Evolutionary conservation across 345 rosid species (phyloP), one percentile per base, ranked within the genome.

Genomic region (Mangifera indica): DNA sequence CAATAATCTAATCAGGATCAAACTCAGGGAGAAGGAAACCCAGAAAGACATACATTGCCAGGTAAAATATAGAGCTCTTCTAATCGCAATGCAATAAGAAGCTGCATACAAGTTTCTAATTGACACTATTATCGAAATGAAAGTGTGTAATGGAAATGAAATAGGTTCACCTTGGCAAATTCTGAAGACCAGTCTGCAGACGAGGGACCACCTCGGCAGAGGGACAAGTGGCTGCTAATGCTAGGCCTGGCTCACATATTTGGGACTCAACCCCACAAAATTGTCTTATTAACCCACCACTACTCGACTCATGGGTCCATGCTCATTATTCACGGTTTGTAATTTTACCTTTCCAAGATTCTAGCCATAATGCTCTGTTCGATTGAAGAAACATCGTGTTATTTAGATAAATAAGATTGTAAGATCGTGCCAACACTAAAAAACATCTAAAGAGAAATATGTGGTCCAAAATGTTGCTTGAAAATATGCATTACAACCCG

Each of bases 201-300:
- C 40, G 44, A 63, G 72, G 75, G 53, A 53, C 74, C 73, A 45
- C 45, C 48, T 63, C 26, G 25, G 74, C 44, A 75, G 58, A 60
- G 24, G n/a, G 12, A 12, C 34, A 12, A 13, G 44, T 37, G 66
- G 74, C 71, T 49, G 55, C 59, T 63, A 69, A 6, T 42, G 60
- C 32, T 22, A 6, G 29, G 49, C 26, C 44, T 32, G 11, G 29
- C 26, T 51, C 72, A 58, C 40, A 6, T 65, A 18, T 29, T 7
- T 46, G 66, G 24, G 45, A 32, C 42, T 74, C 48, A 22, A 40
- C 64, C 29, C 32, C 79, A 72, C 66, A 46, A 37, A 17, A 37
- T 60, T 55, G 70, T 69, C 34, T 51, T 24, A 54, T 51, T 56
- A 49, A 26, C 56, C 53, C 12, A 53, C 32, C 37, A 22, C 61